Base-by-base conservation (phyloP, 345 rosid genomes). In the Lepidium sativum region DNA sequence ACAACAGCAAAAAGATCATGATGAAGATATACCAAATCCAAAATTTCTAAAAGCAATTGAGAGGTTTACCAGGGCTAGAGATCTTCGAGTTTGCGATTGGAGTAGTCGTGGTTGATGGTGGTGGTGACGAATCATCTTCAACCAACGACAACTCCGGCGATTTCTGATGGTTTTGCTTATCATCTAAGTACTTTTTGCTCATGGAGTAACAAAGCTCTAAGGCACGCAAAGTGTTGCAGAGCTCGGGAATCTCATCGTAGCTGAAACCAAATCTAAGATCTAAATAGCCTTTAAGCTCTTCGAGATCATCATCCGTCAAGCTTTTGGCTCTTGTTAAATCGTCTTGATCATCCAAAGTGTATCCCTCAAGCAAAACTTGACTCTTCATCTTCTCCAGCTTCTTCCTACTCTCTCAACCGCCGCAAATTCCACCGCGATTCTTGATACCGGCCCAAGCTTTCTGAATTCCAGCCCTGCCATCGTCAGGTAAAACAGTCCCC, bases 171-270 rank as follows among this genome's bases (percentile, higher is more conserved):
- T 75, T 81, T 13, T 80, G 84, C 17, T 58, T 42, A 31, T 91
- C 98, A 69, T 86, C 98, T 12, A 71, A 79, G 49, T 81, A 91
- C 82, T 80, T 91, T 77, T 88, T 95, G 67, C 86, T 84, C 96
- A 91, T 86, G 5, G 98, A 91, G 75, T 91, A 91, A 60, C 98
- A 91, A 0, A 91, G 81, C 81, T 91, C 96, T 27, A 91, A 90
- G 8, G 98, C 98, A 39, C 95, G 98, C 78, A 91, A 68, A 21
- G 98, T 91, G 62, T 79, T 86, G 69, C 98, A 88, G 11, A 91
- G 95, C 80, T 88, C 98, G 47, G 98, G 98, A 69, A 91, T 91
- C 81, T 91, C 98, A 6, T 91, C 95, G 58, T 91, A 91, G 70
- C 87, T 86, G 47, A 91, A 91, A 0, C 96, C 96, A 69, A 91